Base-by-base conservation (phyloP, 495 filamentous ascomycete genomes). In the Hyphodiscus hymeniophilus region DNA sequence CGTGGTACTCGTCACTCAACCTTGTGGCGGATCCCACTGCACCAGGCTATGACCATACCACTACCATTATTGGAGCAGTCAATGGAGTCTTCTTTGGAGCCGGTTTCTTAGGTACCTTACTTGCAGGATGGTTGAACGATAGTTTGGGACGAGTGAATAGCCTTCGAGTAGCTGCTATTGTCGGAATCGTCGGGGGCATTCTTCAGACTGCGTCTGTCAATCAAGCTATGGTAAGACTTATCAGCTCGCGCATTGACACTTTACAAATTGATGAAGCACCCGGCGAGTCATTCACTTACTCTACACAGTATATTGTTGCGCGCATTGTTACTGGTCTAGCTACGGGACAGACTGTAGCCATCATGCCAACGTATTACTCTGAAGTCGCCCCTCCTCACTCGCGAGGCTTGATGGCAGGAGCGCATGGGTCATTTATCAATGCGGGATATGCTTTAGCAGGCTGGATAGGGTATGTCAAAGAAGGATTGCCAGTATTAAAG, bases 61-160 rank as follows among this genome's bases (percentile, higher is more conserved):
- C 54, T 1, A 51, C 47, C 15, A 48, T 63, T n/a, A 51, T 58
- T 18, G 56, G 56, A 0, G 51, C 59, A 7, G 59, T 46, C 7
- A 64, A 64, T 47, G 59, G 61, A 2, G 47, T 64, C 15, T 64
- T 64, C 50, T 57, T 62, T 22, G 53, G 59, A 15, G 61, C 54
- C 0, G 61, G 57, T 35, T 46, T 57, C 17, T 40, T 58, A 21
- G 57, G 57, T 0, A 42, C 42, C 2, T 38, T 60, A 18, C 18
- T 54, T 6, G 47, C 50, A 18, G 49, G 39, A 16, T 40, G 43
- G 32, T 24, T 56, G 3, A 26, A 31, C 15, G 55, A 58, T 40
- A 55, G 42, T 44, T 54, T 28, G 3, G 59, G 56, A 0, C 45
- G 44, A 4, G 56, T 18, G 52, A 59, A 44, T 50, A 48, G 50